A percentile compares a stretch with the other conserved stretches of the same genome.
phyloP scores from a whole-genome alignment of 148 eudicot genomes.

The Silene uniflora region DNA sequence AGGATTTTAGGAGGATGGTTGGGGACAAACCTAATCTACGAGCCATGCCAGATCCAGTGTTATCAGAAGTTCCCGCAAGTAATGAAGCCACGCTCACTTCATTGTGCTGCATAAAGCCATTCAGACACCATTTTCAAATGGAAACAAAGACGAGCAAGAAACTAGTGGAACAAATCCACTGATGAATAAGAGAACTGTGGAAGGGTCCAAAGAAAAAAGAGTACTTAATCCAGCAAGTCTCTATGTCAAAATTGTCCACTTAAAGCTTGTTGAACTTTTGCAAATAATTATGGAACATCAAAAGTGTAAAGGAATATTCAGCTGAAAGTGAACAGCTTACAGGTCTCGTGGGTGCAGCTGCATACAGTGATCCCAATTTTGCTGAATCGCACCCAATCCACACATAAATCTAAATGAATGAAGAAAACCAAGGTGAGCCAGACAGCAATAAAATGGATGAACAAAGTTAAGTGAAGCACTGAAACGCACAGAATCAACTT shows the following conservation, averaged over 20 bases:
- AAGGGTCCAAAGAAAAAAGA: background rate
- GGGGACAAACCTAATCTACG: conserved; percentile 63
- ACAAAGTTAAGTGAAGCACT: background rate
- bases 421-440: background rate
- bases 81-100: conserved; percentile 64
- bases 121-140: background rate
- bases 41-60: conserved; percentile 81
- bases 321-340: conserved; percentile 37
- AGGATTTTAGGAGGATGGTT: background rate
- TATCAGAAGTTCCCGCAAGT: conserved; percentile 79
- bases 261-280: background rate
- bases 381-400: conserved; percentile 73
- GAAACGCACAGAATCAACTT: no score
- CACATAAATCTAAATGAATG: conserved; percentile 51
- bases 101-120: conserved; percentile 46
- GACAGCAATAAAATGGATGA: background rate
- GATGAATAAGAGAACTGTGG: background rate
- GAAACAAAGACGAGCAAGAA: conserved; percentile 7
- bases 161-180: background rate
- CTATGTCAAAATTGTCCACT: background rate
- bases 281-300: background rate
- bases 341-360: conserved; percentile 65
- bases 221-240: background rate
- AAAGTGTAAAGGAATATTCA: no score
- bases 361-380: conserved; percentile 58